Conservation (phyloP, 1,284 basidiomycete species). For the Puccinia novopanici region DNA sequence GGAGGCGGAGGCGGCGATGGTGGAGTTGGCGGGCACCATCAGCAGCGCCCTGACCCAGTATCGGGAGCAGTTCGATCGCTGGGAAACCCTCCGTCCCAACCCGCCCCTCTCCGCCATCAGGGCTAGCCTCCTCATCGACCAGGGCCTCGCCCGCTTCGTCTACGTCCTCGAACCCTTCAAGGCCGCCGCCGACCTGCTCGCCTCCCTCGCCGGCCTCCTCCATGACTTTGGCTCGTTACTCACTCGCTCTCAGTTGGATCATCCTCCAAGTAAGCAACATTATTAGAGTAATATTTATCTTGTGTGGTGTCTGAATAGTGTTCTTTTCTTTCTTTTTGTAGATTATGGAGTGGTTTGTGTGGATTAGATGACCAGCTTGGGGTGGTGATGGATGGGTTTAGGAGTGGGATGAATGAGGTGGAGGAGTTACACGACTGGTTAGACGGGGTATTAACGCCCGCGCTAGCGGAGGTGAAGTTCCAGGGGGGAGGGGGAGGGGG, state of each 20-base stretch:
- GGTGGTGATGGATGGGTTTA: neutral
- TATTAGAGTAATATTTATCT: no score
- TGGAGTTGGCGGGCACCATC: neutral
- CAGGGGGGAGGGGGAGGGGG: neutral
- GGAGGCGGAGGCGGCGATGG: neutral
- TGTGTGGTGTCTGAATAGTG: neutral
- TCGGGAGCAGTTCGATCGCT: neutral
- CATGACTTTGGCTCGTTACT: neutral
- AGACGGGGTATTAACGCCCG: slow-evolving; percentile 20
- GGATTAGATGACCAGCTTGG: neutral
- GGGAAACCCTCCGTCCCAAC: neutral
- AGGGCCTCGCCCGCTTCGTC: neutral
- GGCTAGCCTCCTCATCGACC: neutral
- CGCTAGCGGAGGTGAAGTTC: slow-evolving; percentile 10
- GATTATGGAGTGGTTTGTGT: neutral
- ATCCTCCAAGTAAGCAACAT: no score
- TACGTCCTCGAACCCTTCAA: slow-evolving; percentile 6
- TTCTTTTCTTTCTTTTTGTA: neutral
- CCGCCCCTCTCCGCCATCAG: slow-evolving; percentile 13
- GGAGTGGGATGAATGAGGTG: neutral
- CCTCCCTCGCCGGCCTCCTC: neutral
- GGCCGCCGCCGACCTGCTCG: neutral
- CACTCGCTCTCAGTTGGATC: neutral
- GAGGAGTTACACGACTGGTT: slow-evolving; percentile 27
- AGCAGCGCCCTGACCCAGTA: slow-evolving; percentile 4